phyloP scores from a whole-genome alignment of 225 moss, liverwort and hornwort species.

The Polytrichum commune region DNA sequence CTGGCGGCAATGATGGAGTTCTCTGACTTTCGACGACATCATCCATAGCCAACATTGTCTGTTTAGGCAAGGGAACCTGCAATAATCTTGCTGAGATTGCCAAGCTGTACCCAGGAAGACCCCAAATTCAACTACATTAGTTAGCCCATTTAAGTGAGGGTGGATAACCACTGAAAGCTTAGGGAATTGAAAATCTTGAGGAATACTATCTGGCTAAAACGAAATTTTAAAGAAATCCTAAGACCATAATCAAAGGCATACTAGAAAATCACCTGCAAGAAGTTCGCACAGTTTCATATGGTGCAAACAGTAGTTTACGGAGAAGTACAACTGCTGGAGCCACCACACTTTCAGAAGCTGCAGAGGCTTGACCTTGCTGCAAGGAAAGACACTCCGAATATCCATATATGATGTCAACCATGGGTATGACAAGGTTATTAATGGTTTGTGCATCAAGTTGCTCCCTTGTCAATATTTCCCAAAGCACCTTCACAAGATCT shows the following conservation, averaged over 20 bases:
- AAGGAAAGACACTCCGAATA: constrained; percentile 92
- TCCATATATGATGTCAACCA: constrained; percentile 96
- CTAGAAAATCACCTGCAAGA: constrained; percentile 74
- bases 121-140: constrained; percentile 12
- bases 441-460: constrained; percentile 95
- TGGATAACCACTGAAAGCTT: too few relatives aligned
- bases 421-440: constrained; percentile 94
- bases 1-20: constrained; percentile 72
- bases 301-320: constrained; percentile 87
- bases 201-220: too few relatives aligned
- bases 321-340: constrained; percentile 90
- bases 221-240: too few relatives aligned
- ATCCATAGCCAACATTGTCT: constrained; percentile 99
- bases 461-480: constrained; percentile 94
- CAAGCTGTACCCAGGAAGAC: constrained; percentile 59
- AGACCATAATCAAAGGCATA: too few relatives aligned
- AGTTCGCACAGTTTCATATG: constrained; percentile 96
- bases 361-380: constrained; percentile 53
- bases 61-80: constrained; percentile 98
- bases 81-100: constrained; percentile 94
- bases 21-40: constrained; percentile 84
- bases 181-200: too few relatives aligned
- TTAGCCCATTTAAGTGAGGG: too few relatives aligned
- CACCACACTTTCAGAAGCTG: constrained; percentile 62
- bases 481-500: constrained; percentile 89